Evolutionary conservation across 2,329 filamentous ascomycete species (phyloP), one percentile per base, ranked within the genome.

Genomic region (Fusarium sp.): DNA sequence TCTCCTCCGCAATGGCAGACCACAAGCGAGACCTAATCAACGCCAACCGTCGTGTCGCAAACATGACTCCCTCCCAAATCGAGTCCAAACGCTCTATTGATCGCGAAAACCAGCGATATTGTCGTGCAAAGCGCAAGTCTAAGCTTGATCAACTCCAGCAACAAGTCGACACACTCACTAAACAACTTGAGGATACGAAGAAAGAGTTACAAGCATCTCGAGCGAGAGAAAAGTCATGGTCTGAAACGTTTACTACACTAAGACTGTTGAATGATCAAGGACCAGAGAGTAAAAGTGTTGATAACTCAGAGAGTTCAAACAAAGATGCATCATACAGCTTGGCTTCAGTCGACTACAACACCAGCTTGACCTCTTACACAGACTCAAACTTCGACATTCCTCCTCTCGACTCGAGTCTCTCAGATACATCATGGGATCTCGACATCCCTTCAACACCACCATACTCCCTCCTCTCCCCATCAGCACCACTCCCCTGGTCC

Each of bases 41-140:
- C 40, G 66, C 62, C 44, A 55, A 51, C 39, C 65, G 68, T 15
- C 65, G 68, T 17, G 62, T 71, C 38, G 59, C 65, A 21, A 75
- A 74, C 57, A 60, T 75, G 53, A 73, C 70, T 3, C 46, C 49
- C 15, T 61, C 65, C 17, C 71, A 75, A 43, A 62, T 70, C 24
- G 67, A 73, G 57, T 70, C 62, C 51, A 75, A 75, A 58, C 67
- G 72, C 13, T 73, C 71, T 31, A 74, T 75, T 19, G 72, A 75
- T 53, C 65, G 73, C 17, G 67, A 59, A 6, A 75, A 73, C 47
- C 73, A 74, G 59, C 66, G 72, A 26, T 65, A 72, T 24, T 70
- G 60, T 56, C 65, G 71, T 39, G 68, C 65, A 6, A 74, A 73
- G 46, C 67, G 62, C n/a, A 75, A 67, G 39, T 65, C 64, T 2